phyloP scores from a whole-genome alignment of 2,329 filamentous ascomycete genomes.

The Dactylonectria macrodidyma region DNA sequence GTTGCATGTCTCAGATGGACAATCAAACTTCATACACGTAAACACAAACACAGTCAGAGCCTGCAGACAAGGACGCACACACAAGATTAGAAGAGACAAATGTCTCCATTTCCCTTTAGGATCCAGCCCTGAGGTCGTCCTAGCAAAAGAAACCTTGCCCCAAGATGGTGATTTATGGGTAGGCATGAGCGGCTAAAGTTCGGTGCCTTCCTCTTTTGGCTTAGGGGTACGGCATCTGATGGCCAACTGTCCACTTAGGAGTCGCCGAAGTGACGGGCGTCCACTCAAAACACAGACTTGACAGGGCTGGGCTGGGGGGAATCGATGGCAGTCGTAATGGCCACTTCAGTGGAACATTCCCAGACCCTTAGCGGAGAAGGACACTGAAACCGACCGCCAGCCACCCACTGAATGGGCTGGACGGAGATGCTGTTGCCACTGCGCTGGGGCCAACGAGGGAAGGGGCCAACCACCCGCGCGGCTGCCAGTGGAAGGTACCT shows the following conservation, averaged over 20 bases:
- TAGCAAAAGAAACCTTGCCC: slow-evolving; percentile 34
- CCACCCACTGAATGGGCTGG: neutral
- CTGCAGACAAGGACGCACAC: neutral
- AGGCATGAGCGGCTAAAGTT: slow-evolving; percentile 48
- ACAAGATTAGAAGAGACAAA: slow-evolving; percentile 7
- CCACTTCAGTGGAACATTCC: slow-evolving; percentile 17
- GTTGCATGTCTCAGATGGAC: neutral
- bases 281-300: slow-evolving; percentile 40
- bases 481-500: slow-evolving; percentile 6
- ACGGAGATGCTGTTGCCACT: slow-evolving; percentile 12
- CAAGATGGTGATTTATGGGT: slow-evolving; percentile 33
- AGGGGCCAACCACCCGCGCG: neutral
- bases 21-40: neutral
- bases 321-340: slow-evolving; percentile 2
- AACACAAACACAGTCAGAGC: slow-evolving; percentile 1
- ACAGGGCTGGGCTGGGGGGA: slow-evolving; percentile 8
- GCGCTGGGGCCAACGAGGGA: slow-evolving; percentile 17
- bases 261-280: slow-evolving; percentile 21
- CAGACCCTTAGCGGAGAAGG: slow-evolving; percentile 25
- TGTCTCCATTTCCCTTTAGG: slow-evolving; percentile 50
- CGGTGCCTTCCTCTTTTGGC: slow-evolving; percentile 42
- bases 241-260: slow-evolving; percentile 33
- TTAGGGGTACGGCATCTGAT: slow-evolving; percentile 35
- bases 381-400: slow-evolving; percentile 18
- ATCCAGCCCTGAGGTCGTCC: slow-evolving; percentile 52